Conservation (phyloP, 371 early-diverging fungal genomes). For the Sporodiniella umbellata region DNA sequence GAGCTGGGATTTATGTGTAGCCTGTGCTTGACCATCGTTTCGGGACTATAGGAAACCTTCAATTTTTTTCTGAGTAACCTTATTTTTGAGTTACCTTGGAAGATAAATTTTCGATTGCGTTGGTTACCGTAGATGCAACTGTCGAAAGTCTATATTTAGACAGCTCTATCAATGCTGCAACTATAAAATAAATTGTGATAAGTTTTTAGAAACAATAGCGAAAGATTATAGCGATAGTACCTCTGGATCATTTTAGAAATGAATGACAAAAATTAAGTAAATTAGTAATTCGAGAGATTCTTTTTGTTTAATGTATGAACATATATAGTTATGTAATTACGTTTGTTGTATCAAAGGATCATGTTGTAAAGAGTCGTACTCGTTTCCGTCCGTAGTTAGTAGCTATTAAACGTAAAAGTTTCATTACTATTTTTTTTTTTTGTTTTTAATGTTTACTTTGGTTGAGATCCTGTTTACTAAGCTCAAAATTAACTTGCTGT, state of each 20-base stretch:
- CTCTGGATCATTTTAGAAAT: slow-evolving; percentile 45
- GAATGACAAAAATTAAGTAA: slow-evolving; percentile 14
- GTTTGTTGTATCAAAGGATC: slow-evolving; percentile 61
- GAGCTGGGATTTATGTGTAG: slow-evolving; percentile 62
- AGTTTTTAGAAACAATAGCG: neutral
- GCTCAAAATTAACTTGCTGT: slow-evolving; percentile 33
- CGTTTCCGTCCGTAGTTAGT: slow-evolving; percentile 44
- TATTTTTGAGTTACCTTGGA: slow-evolving; percentile 39
- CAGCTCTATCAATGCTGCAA: slow-evolving; percentile 52
- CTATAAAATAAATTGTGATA: slow-evolving; percentile 3
- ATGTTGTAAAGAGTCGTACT: slow-evolving; percentile 47
- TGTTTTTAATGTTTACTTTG: slow-evolving; percentile 18
- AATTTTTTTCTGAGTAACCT: neutral
- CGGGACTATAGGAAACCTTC: neutral
- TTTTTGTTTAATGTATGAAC: neutral
- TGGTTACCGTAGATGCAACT: slow-evolving; percentile 42
- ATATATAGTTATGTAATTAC: slow-evolving; percentile 9
- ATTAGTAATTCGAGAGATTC: neutral
- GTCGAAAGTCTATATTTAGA: slow-evolving; percentile 50
- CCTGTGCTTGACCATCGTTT: slow-evolving; percentile 43
- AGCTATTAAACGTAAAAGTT: slow-evolving; percentile 23
- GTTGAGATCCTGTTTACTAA: slow-evolving; percentile 32
- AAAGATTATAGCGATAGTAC: slow-evolving; percentile 20
- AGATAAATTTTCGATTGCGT: slow-evolving; percentile 43
- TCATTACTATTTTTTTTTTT: neutral